These are phyloP conservation scores for Balakata baccata DNA, from an alignment of 345 rosid genomes.

Conservation along the genomic window DNA sequence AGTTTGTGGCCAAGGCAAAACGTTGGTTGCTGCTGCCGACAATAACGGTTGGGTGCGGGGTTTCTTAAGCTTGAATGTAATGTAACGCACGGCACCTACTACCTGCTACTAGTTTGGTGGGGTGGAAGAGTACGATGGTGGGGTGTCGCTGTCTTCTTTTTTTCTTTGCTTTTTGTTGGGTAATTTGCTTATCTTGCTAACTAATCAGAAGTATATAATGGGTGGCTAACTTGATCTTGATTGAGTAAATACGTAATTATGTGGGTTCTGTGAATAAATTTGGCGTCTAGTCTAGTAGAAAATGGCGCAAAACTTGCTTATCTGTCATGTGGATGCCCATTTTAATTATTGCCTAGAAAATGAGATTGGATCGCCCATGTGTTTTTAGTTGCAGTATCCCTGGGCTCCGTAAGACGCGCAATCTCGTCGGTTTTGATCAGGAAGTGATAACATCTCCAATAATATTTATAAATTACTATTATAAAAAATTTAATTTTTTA, in stretches of 20 bases:
- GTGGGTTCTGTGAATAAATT: background rate
- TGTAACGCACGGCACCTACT: too few species aligned
- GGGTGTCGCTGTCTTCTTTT: conserved; percentile 27
- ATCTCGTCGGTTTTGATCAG: too few species aligned
- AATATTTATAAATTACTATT: too few species aligned
- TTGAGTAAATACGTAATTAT: background rate
- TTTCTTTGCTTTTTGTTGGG: background rate
- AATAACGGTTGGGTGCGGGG: conserved; percentile 11
- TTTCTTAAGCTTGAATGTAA: conserved; percentile 32
- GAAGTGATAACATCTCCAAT: too few species aligned
- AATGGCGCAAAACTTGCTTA: background rate
- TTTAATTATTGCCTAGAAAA: background rate
- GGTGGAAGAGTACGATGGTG: background rate
- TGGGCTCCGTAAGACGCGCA: too few species aligned
- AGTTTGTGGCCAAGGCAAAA: background rate
- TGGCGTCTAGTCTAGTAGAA: background rate
- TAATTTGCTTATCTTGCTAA: background rate
- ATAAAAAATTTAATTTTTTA: too few species aligned
- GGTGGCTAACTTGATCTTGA: too few species aligned
- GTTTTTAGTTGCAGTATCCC: too few species aligned
- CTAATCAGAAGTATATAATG: background rate
- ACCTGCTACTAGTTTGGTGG: conserved; percentile 25
- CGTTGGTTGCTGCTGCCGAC: conserved; percentile 27
- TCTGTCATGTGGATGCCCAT: background rate
- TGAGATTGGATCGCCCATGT: too few species aligned